Evolutionary conservation across 208 protist genomes (phyloP).

Genomic region (Trichomonas gallinae): DNA sequence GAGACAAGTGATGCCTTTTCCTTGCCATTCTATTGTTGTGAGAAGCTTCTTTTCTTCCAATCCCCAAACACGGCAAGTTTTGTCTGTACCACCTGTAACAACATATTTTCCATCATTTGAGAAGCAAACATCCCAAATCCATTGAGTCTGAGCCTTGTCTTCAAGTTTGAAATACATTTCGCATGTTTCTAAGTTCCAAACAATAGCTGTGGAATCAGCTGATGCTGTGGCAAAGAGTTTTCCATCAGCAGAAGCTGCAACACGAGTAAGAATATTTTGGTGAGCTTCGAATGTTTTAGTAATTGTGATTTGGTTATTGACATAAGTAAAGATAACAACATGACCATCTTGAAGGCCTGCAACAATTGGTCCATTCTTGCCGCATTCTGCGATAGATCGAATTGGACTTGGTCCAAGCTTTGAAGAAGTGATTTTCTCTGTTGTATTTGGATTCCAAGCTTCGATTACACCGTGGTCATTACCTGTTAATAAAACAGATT

Average conservation of each 20-base stretch:
- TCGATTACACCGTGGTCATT: not conserved
- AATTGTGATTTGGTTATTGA: not conserved
- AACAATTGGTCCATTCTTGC: not conserved
- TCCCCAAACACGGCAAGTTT: not conserved
- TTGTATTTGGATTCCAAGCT: not conserved
- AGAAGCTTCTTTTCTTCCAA: not conserved
- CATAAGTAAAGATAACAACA: not conserved
- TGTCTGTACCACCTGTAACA: not conserved
- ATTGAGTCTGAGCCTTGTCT: not conserved
- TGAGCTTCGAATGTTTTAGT: not conserved
- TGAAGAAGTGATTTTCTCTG: not conserved
- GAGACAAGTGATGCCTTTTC: not conserved
- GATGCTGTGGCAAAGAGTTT: conserved; percentile 5
- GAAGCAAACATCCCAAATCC: conserved; percentile 11
- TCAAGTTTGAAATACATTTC: not conserved
- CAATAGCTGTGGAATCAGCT: not conserved
- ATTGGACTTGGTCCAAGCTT: not conserved
- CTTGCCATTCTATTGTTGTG: not conserved
- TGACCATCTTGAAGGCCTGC: not conserved
- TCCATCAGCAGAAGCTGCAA: not conserved
- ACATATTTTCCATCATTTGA: not conserved
- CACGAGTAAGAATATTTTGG: not conserved
- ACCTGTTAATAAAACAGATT: not conserved
- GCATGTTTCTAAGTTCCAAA: not conserved
- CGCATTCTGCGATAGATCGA: not conserved